phyloP scores from a whole-genome alignment of 1,139 yeast species.

The Geotrichum klebahnii region DNA sequence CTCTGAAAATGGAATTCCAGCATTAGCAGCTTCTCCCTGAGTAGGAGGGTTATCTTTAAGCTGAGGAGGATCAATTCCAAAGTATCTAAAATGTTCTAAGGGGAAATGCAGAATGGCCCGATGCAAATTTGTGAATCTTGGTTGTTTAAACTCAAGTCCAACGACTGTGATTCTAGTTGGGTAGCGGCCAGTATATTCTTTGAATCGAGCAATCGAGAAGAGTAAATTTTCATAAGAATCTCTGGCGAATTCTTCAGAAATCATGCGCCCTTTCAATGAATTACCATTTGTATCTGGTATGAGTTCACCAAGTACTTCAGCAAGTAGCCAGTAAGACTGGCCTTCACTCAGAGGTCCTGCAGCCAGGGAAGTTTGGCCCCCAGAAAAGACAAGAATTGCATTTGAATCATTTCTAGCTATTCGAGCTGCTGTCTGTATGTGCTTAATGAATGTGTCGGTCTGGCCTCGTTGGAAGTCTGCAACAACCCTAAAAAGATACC shows the following conservation, averaged over 20 bases:
- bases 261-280: conserved; percentile 34
- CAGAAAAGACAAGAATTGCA: conserved; percentile 53
- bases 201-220: conserved; percentile 57
- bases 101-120: conserved; percentile 49
- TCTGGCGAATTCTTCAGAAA: conserved; percentile 66
- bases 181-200: conserved; percentile 46
- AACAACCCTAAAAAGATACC: conserved; percentile 47
- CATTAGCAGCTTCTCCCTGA: conserved; percentile 41
- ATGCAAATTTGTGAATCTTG: conserved; percentile 57
- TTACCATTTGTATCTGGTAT: conserved; percentile 18
- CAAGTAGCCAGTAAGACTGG: conserved; percentile 29
- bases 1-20: conserved; percentile 50
- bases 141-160: conserved; percentile 70
- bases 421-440: conserved; percentile 45
- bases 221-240: conserved; percentile 79
- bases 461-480: conserved; percentile 69
- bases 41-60: conserved; percentile 28
- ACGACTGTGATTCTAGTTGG: conserved; percentile 56
- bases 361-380: conserved; percentile 62
- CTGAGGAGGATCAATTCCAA: conserved; percentile 53
- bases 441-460: conserved; percentile 62
- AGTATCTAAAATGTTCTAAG: conserved; percentile 42
- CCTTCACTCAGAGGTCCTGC: conserved; percentile 60
- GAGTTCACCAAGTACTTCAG: conserved; percentile 15
- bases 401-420: conserved; percentile 35